Conservation (phyloP, 495 filamentous ascomycete species). For the Podospora tetraspora region DNA sequence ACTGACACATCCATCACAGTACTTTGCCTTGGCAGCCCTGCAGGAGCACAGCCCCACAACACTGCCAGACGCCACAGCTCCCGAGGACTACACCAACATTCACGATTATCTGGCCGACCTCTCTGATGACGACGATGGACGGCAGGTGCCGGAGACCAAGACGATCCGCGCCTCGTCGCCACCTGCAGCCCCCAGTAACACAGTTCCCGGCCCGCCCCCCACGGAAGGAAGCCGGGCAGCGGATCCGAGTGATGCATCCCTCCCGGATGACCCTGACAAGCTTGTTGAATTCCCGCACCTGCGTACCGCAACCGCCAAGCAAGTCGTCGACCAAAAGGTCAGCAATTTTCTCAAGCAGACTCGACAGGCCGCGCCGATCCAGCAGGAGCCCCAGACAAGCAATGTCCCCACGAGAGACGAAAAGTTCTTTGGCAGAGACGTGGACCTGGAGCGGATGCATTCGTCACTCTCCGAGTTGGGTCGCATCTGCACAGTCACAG, state of each 20-base stretch:
- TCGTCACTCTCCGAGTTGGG: slow-evolving; percentile 11
- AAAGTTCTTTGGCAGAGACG: slow-evolving; percentile 11
- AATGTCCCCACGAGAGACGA: slow-evolving; percentile 3
- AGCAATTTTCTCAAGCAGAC: background rate
- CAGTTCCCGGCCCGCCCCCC: background rate
- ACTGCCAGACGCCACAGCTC: background rate
- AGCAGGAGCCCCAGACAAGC: background rate
- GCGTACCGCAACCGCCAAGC: background rate
- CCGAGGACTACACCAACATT: background rate
- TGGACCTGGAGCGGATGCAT: slow-evolving; percentile 6
- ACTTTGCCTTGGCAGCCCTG: slow-evolving; percentile 17
- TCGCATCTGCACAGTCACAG: slow-evolving; percentile 21
- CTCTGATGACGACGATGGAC: background rate
- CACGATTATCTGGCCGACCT: background rate
- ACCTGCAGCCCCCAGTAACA: background rate
- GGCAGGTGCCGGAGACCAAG: background rate
- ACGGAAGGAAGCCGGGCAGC: background rate
- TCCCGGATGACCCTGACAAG: background rate
- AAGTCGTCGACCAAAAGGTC: background rate
- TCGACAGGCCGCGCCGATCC: background rate
- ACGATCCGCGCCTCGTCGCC: background rate
- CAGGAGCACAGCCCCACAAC: background rate
- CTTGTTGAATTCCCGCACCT: background rate
- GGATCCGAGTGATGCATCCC: background rate
- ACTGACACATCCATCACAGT: background rate